phyloP scores from a whole-genome alignment of 1,284 basidiomycete species.

The Apiotrichum laibachii region DNA sequence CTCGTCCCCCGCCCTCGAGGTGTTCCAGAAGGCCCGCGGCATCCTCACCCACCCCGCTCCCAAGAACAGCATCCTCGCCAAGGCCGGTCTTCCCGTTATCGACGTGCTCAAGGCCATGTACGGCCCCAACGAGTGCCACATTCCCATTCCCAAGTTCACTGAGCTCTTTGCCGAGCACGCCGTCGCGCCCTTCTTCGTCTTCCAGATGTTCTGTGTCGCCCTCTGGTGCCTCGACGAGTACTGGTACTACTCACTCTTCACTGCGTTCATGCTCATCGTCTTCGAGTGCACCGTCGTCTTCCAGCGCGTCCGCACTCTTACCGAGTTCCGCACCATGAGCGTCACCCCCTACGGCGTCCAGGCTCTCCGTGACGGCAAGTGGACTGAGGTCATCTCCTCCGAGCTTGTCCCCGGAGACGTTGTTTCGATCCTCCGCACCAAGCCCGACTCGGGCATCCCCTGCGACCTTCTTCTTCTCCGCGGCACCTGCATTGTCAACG shows the following conservation, averaged over 20 bases:
- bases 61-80: slow-evolving; percentile 13
- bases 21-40: slow-evolving; percentile 63
- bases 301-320: slow-evolving; percentile 85
- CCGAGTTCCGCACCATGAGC: slow-evolving; percentile 93
- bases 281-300: slow-evolving; percentile 97
- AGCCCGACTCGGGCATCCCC: slow-evolving; percentile 79
- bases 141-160: slow-evolving; percentile 86
- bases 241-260: slow-evolving; percentile 96
- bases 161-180: slow-evolving; percentile 89
- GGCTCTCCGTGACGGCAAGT: slow-evolving; percentile 73
- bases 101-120: slow-evolving; percentile 60
- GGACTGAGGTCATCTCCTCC: slow-evolving; percentile 75
- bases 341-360: slow-evolving; percentile 82
- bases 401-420: slow-evolving; percentile 85
- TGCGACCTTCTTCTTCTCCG: slow-evolving; percentile 84
- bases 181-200: slow-evolving; percentile 91
- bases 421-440: slow-evolving; percentile 73
- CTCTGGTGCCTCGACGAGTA: slow-evolving; percentile 96
- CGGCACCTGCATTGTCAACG: slow-evolving; percentile 91
- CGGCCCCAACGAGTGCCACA: slow-evolving; percentile 90
- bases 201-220: slow-evolving; percentile 92
- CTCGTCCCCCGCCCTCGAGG: slow-evolving; percentile 64
- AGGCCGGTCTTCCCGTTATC: slow-evolving; percentile 42
- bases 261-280: slow-evolving; percentile 91
- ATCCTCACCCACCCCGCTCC: slow-evolving; percentile 42